Evolutionary conservation across 2,329 filamentous ascomycete species (phyloP), one percentile per base, ranked within the genome.

Genomic region (Apiospora saccharicola): DNA sequence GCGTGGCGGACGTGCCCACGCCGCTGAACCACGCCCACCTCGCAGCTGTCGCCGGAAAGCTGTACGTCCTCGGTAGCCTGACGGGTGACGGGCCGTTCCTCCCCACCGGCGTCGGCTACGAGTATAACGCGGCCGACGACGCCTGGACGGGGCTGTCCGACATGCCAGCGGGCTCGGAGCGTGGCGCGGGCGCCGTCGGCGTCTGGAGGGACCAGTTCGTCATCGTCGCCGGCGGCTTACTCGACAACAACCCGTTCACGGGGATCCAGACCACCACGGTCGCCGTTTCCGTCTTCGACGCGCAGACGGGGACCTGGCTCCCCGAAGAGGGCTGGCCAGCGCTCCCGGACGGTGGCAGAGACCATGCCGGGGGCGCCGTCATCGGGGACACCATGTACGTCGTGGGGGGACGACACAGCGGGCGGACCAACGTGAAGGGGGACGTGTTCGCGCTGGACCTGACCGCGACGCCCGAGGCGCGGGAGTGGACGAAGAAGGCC

Each of bases 11-110:
- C 19, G 34, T 64, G 19, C 57, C 57, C 19, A 41, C 10, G 4
- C 57, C 57, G 57, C 57, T 64, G 19, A 64, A 64, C 19, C 57
- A 64, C 57, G 57, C 57, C 57, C 30, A 64, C 57, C 34, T 64
- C 19, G 57, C 57, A 7, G 57, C 57, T 34, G 57, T 41, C 30
- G 57, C 57, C 34, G 57, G 57, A 10, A 64, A 64, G 57, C 57
- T 64, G 57, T 64, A 64, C 57, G 22, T 64, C 7, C 57, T 64
- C 34, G 57, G 57, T 34, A 24, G 57, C 57, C 30, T 64, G 34
- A 41, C 57, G 34, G 57, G 57, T 8, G 34, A 41, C 34, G 57
- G 57, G 22, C 57, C 57, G 1, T 64, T 64, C 10, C 34, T 30
- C 3, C 57, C 57, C 34, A 41, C 34, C 1, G 57, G 34, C 8